Evolutionary conservation across 164 flowering plant genomes (phyloP), one percentile per base, ranked within the genome.

Genomic region (Nymphaea thermarum): DNA sequence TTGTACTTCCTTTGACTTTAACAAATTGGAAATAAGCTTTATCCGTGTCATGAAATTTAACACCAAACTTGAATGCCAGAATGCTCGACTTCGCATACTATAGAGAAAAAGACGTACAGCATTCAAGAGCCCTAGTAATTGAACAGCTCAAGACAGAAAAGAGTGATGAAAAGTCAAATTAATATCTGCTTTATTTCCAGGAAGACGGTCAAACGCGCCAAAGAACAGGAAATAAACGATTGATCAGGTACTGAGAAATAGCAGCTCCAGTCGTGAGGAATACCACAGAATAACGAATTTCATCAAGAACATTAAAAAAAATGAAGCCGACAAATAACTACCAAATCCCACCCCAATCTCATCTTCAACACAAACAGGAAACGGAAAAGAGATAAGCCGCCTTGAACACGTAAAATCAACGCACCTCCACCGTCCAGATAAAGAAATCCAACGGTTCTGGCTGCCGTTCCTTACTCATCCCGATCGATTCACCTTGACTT

Each of bases 371-470:
- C 16, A 10, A 16, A 55, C 16, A 10, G 60, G 16, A 55, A 55
- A 8, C 60, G 16, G 60, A 25, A 25, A 25, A 25, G 36, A 25
- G 36, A 25, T 25, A 25, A 25, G 36, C 36, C 36, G 36, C 36
- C 36, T 25, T 51, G 57, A 51, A 8, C 8, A 47, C n/a, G 64
- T 11, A 17, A 62, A 12, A 17, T 25, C 43, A 44, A 18, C 25
- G 57, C 79, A 90, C 97, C 94, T 90, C 91, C 65, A 86, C 91
- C 62, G 92, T 90, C 97, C 97, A 90, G 62, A 90, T 86, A 80
- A 90, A 90, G 91, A 90, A 90, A 83, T 90, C 97, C 63, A 90
- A 82, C 66, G 97, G 97, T 80, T 90, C 97, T n/a, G 97, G 97
- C 43, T 80, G 83, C 60, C 80, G 83, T 43, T 73, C 84, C 77